Percentiles rank a stretch among this genome's conserved stretches.
Evolutionary conservation across 2,329 filamentous ascomycete genomes (phyloP).

Genomic region (Sphaerulina musiva): DNA sequence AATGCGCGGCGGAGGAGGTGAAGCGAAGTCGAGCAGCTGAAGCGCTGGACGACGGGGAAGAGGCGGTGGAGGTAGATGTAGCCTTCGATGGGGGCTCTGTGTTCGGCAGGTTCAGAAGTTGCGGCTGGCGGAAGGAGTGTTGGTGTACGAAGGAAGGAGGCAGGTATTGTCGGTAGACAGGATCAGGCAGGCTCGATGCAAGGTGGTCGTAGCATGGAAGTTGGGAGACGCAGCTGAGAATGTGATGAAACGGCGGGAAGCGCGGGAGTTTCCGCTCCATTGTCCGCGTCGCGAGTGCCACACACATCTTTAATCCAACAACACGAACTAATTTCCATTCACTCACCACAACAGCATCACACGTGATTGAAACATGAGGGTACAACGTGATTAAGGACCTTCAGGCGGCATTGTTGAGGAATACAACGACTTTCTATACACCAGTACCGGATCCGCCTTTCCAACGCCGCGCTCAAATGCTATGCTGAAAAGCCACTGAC

Average conservation of each 20-base stretch:
- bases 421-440: background rate
- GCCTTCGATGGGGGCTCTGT: background rate
- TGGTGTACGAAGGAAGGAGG: background rate
- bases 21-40: background rate
- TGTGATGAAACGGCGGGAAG: background rate
- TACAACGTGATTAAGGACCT: too few species aligned
- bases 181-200: background rate
- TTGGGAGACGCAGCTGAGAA: background rate
- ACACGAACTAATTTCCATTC: too few species aligned
- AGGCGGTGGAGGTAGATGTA: background rate
- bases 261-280: background rate
- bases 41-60: too few species aligned
- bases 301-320: too few species aligned
- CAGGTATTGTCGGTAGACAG: too few species aligned
- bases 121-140: background rate
- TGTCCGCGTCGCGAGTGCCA: too few species aligned
- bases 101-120: background rate
- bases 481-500: background rate
- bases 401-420: too few species aligned
- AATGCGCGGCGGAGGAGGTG: conserved; percentile 1
- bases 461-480: background rate
- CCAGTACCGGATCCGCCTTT: background rate
- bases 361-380: too few species aligned
- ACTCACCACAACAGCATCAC: too few species aligned
- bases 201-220: background rate